phyloP scores from a whole-genome alignment of 306 rosid genomes.

The Lathyrus tuberosus region DNA sequence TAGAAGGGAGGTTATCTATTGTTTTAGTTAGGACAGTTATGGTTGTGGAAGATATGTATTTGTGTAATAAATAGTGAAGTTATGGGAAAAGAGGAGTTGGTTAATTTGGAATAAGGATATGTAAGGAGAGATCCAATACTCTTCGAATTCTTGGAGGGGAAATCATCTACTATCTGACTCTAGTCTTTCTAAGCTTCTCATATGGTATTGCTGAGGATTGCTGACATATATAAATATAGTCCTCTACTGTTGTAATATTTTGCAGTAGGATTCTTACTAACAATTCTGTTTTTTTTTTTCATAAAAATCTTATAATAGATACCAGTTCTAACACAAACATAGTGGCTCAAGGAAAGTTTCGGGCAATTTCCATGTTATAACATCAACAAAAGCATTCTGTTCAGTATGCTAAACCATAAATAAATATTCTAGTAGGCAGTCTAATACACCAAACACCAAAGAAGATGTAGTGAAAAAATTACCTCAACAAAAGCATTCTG shows the following conservation, averaged over 20 bases:
- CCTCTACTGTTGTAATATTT: neutral
- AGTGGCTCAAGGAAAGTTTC: neutral
- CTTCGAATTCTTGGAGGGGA: neutral
- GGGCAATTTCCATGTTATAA: constrained; percentile 8
- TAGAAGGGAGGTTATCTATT: no score
- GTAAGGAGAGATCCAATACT: neutral
- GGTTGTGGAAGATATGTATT: neutral
- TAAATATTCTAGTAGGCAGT: neutral
- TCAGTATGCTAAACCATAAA: neutral
- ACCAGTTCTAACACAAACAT: neutral
- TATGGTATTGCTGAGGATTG: neutral
- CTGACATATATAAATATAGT: neutral
- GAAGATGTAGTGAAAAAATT: neutral
- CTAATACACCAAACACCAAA: neutral
- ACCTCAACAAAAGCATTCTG: constrained; percentile 50
- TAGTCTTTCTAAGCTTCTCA: neutral
- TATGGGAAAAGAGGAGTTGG: neutral
- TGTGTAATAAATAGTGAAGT: no score
- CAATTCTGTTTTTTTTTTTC: neutral
- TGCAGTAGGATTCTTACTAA: neutral
- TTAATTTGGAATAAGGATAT: neutral
- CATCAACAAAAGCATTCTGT: constrained; percentile 14
- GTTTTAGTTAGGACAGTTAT: no score
- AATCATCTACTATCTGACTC: neutral
- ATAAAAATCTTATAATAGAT: no score